A percentile compares a stretch with the other conserved stretches of the same genome.
Conservation (phyloP, 164 flowering plant species). For the Santalum album region DNA sequence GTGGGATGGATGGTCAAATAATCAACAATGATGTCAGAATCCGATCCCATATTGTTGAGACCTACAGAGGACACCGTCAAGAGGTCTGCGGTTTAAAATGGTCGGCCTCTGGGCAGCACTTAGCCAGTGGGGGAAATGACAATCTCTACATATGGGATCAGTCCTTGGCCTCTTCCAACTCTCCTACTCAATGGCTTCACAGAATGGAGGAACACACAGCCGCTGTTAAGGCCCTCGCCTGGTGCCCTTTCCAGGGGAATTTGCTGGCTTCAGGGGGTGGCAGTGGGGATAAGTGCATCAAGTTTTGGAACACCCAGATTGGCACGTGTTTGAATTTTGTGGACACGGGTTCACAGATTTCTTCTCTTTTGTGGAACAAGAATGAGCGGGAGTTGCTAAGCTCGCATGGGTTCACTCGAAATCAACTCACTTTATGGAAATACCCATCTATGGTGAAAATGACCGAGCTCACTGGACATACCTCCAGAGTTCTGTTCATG, state of each 20-base stretch:
- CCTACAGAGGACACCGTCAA: conserved; percentile 36
- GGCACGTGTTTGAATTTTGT: conserved; percentile 58
- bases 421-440: conserved; percentile 61
- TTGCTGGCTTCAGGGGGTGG: conserved; percentile 66
- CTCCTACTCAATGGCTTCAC: conserved; percentile 48
- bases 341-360: conserved; percentile 62
- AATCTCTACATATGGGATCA: conserved; percentile 57
- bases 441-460: conserved; percentile 65
- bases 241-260: conserved; percentile 68
- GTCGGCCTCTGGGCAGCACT: conserved; percentile 54
- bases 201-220: conserved; percentile 60
- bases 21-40: conserved; percentile 56
- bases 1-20: conserved; percentile 51
- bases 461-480: conserved; percentile 62
- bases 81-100: conserved; percentile 14
- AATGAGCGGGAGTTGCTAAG: conserved; percentile 55
- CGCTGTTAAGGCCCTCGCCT: conserved; percentile 60
- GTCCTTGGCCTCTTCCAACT: conserved; percentile 29
- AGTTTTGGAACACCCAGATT: conserved; percentile 62
- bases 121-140: conserved; percentile 67
- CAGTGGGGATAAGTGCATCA: conserved; percentile 48
- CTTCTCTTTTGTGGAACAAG: conserved; percentile 56
- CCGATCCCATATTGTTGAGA: conserved; percentile 40
- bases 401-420: conserved; percentile 54
- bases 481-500: conserved; percentile 63